Evolutionary conservation across 2,329 filamentous ascomycete genomes (phyloP).

Genomic region (Hypoxylon sp.): DNA sequence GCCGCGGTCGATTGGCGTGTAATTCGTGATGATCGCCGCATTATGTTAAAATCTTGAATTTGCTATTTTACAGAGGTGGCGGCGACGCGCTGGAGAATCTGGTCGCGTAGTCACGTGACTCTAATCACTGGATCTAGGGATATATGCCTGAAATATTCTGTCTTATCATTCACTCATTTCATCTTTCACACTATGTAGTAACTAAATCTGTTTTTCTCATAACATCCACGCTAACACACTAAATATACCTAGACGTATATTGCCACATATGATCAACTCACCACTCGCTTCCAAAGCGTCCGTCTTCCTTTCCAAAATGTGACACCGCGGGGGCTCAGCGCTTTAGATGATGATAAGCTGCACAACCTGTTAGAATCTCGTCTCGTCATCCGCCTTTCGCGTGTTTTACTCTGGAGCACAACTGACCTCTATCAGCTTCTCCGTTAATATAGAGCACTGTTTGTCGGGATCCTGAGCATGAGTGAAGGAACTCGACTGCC

Average conservation of each 20-base stretch:
- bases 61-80: conserved; percentile 2
- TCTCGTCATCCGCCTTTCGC: not conserved
- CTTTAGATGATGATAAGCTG: conserved; percentile 46
- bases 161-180: conserved; percentile 16
- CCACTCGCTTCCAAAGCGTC: not conserved
- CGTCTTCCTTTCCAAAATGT: not conserved
- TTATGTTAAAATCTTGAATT: conserved; percentile 32
- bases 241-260: not conserved
- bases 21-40: conserved; percentile 51
- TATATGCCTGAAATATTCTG: conserved; percentile 4
- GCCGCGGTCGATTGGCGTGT: conserved; percentile 23
- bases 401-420: not conserved
- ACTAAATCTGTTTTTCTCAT: conserved; percentile 10
- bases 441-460: conserved; percentile 69
- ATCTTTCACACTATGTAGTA: conserved; percentile 25
- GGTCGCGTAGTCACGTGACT: conserved; percentile 39
- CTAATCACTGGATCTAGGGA: not conserved
- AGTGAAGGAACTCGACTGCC: conserved; percentile 69
- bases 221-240: conserved; percentile 11
- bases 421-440: conserved; percentile 73
- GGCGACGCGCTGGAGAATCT: conserved; percentile 23
- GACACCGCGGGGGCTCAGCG: not conserved
- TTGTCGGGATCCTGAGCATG: conserved; percentile 65
- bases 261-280: conserved; percentile 1
- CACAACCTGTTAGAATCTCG: conserved; percentile 23